Evolutionary conservation across 2,329 filamentous ascomycete species (phyloP).

Genomic region (Hymenoscyphus infarciens): DNA sequence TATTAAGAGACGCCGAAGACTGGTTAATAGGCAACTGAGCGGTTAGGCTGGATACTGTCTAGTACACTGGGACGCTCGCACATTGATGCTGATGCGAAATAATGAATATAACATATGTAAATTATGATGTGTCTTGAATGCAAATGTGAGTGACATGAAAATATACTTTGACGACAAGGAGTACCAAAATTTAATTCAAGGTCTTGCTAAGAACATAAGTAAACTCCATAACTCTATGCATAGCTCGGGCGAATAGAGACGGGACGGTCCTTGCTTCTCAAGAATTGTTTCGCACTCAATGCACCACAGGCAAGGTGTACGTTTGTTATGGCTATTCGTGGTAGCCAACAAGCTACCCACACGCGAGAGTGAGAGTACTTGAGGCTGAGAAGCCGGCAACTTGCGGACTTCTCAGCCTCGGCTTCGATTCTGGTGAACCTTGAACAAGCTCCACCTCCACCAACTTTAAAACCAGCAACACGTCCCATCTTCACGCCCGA

Average conservation of each 20-base stretch:
- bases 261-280: too few relatives aligned
- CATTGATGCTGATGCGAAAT: constrained; percentile 24
- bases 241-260: too few relatives aligned
- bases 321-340: too few relatives aligned
- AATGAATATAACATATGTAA: constrained; percentile 25
- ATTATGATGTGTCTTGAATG: not conserved
- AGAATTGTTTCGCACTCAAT: too few relatives aligned
- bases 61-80: constrained; percentile 11
- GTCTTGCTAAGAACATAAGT: too few relatives aligned
- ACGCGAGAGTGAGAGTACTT: too few relatives aligned
- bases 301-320: too few relatives aligned
- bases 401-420: not conserved
- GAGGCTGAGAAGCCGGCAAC: not conserved
- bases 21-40: constrained; percentile 5
- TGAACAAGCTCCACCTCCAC: not conserved
- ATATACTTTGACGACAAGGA: too few relatives aligned
- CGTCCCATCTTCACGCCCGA: not conserved
- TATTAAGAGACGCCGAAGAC: not conserved
- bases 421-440: not conserved
- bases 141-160: too few relatives aligned
- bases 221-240: too few relatives aligned
- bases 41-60: constrained; percentile 1
- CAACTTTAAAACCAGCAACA: not conserved
- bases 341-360: too few relatives aligned
- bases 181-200: too few relatives aligned